Conservation (phyloP, 805 yeast genomes). For the Starmerella lactis-condensi region DNA sequence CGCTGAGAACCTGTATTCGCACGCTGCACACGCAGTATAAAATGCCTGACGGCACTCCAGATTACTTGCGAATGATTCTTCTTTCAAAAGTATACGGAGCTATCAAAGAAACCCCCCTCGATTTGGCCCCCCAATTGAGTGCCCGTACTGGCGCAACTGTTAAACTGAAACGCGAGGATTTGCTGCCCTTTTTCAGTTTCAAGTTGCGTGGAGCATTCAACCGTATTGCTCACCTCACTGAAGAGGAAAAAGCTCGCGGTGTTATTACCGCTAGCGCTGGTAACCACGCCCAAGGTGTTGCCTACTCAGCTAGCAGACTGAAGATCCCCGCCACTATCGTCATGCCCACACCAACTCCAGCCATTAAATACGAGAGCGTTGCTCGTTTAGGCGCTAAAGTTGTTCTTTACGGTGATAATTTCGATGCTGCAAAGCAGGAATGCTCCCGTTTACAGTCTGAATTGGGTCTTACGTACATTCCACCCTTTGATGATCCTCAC, state of each 20-base stretch:
- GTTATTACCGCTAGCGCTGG: slow-evolving; percentile 98
- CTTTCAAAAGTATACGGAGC: slow-evolving; percentile 92
- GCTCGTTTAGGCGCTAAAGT: slow-evolving; percentile 86
- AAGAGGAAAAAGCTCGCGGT: slow-evolving; percentile 49
- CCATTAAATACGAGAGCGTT: slow-evolving; percentile 82
- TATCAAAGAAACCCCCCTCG: slow-evolving; percentile 73
- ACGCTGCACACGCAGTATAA: no score
- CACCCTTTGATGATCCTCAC: slow-evolving; percentile 97
- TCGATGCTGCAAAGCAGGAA: slow-evolving; percentile 85
- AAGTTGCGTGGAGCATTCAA: slow-evolving; percentile 95
- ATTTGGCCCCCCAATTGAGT: slow-evolving; percentile 55
- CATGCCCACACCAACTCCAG: slow-evolving; percentile 95
- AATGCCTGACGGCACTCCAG: slow-evolving; percentile 76
- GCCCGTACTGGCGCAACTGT: slow-evolving; percentile 60
- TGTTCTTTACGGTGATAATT: slow-evolving; percentile 81
- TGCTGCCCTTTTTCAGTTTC: slow-evolving; percentile 87
- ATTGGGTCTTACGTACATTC: slow-evolving; percentile 68
- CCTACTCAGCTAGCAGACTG: slow-evolving; percentile 68
- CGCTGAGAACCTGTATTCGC: no score
- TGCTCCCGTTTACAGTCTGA: slow-evolving; percentile 53
- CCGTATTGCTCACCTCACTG: slow-evolving; percentile 69
- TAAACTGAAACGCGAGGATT: slow-evolving; percentile 73
- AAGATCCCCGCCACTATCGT: slow-evolving; percentile 90
- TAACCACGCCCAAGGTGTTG: slow-evolving; percentile 98
- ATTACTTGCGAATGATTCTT: slow-evolving; percentile 73